phyloP scores from a whole-genome alignment of 805 yeast genomes.

The Ogataea parapolymorpha region DNA sequence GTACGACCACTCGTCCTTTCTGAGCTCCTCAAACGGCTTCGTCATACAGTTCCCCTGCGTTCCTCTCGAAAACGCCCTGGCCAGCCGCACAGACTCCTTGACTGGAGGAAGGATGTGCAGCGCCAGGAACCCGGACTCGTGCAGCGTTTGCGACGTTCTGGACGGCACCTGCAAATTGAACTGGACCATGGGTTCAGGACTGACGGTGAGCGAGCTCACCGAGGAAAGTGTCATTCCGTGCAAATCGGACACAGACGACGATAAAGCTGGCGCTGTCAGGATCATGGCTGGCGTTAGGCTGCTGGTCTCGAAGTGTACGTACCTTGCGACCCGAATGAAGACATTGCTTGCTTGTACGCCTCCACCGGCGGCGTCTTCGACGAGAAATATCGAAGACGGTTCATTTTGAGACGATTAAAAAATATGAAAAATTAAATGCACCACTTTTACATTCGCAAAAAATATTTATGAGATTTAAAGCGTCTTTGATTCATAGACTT shows the following conservation, averaged over 20 bases:
- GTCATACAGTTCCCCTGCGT: constrained; percentile 38
- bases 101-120: constrained; percentile 73
- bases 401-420: not conserved
- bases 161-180: constrained; percentile 89
- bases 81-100: constrained; percentile 49
- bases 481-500: constrained; percentile 3
- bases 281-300: constrained; percentile 49
- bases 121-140: constrained; percentile 57
- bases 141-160: constrained; percentile 66
- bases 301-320: constrained; percentile 27
- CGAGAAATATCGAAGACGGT: constrained; percentile 4
- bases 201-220: constrained; percentile 74
- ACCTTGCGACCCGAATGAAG: constrained; percentile 36
- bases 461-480: constrained; percentile 12
- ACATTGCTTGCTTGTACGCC: constrained; percentile 33
- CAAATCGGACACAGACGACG: constrained; percentile 25
- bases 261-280: constrained; percentile 45
- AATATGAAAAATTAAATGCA: constrained; percentile 3
- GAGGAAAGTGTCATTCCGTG: constrained; percentile 87
- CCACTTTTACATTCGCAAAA: not conserved
- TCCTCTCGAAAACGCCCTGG: constrained; percentile 61
- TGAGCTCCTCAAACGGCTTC: constrained; percentile 52
- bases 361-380: constrained; percentile 22
- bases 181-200: constrained; percentile 75
- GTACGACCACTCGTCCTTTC: constrained; percentile 35